Conservation (phyloP, 805 yeast genomes). For the Spathaspora arborariae region DNA sequence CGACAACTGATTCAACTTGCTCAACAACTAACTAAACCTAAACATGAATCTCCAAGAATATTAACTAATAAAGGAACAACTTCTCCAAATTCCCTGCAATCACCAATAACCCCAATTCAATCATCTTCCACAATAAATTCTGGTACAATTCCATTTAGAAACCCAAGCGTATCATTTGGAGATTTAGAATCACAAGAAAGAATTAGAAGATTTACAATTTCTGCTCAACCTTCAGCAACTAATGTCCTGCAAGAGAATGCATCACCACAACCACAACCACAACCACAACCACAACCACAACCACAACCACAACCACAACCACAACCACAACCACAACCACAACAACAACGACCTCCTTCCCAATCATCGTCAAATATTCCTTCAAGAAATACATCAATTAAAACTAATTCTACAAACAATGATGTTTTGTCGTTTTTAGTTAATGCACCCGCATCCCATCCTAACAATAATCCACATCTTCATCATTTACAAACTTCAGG, state of each 20-base stretch:
- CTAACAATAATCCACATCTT: conserved; percentile 3
- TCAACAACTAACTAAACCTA: neutral
- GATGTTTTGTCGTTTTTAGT: conserved; percentile 8
- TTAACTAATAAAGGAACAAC: neutral
- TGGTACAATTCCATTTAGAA: conserved; percentile 3
- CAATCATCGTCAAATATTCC: conserved; percentile 2
- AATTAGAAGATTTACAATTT: conserved; percentile 38
- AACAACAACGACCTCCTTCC: neutral
- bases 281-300: neutral
- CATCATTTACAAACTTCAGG: conserved; percentile 2
- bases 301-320: neutral
- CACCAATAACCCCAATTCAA: conserved; percentile 5
- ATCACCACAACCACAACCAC: conserved; percentile 2
- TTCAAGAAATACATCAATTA: conserved; percentile 8
- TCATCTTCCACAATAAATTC: neutral
- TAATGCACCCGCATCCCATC: neutral
- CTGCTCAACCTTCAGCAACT: conserved; percentile 39
- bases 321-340: neutral
- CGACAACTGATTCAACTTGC: neutral
- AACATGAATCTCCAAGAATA: neutral
- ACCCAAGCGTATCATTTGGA: conserved; percentile 30
- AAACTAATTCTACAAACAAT: conserved; percentile 1
- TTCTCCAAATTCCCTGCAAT: neutral
- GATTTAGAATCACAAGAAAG: conserved; percentile 34
- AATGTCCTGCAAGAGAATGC: conserved; percentile 16